These are phyloP conservation scores for Articulospora tetracladia DNA, from an alignment of 495 filamentous ascomycete genomes.

Conservation along the genomic window DNA sequence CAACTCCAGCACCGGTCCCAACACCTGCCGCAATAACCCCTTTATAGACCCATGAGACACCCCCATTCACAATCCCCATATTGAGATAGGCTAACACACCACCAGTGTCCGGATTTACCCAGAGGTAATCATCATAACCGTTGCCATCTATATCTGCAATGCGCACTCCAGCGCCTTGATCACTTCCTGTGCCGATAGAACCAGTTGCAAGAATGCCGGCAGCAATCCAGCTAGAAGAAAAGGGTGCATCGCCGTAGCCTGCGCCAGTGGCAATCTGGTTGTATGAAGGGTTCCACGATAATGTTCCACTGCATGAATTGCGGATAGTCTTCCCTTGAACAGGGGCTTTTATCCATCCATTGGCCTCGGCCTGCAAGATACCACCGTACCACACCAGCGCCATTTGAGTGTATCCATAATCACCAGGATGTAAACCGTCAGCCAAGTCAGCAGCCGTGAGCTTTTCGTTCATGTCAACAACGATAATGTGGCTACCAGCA, in stretches of 20 bases:
- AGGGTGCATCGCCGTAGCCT: too few relatives aligned
- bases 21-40: not conserved
- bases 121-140: slow-evolving; percentile 25
- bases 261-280: not conserved
- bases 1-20: not conserved
- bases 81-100: not conserved
- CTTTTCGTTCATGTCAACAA: slow-evolving; percentile 36
- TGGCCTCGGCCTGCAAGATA: slow-evolving; percentile 32
- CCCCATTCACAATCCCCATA: not conserved
- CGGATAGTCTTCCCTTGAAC: too few relatives aligned
- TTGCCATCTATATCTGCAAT: slow-evolving; percentile 29
- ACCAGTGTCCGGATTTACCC: slow-evolving; percentile 1
- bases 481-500: slow-evolving; percentile 22
- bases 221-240: too few relatives aligned
- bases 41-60: too few relatives aligned
- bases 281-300: not conserved
- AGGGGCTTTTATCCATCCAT: slow-evolving; percentile 34
- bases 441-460: slow-evolving; percentile 23
- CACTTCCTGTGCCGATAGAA: too few relatives aligned
- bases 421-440: slow-evolving; percentile 38
- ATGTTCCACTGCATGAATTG: too few relatives aligned
- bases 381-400: slow-evolving; percentile 39
- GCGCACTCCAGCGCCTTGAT: too few relatives aligned
- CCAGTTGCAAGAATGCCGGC: slow-evolving; percentile 25
- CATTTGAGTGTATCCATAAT: slow-evolving; percentile 42